Evolutionary conservation across 23 red algal genomes (phyloP).

Genomic region (Cyanidium caldarium): DNA sequence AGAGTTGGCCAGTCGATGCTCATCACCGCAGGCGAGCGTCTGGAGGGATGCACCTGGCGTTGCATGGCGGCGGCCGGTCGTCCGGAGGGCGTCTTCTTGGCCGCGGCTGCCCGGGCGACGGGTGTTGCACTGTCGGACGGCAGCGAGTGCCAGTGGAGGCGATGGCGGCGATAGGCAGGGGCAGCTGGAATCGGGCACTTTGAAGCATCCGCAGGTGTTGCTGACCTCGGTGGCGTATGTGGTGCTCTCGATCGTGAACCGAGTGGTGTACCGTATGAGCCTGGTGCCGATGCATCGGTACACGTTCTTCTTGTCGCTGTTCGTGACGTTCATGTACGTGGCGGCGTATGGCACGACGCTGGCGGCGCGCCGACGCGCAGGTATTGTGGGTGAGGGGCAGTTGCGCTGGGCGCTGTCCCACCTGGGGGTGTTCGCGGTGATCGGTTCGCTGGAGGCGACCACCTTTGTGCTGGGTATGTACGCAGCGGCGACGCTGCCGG

Average conservation of each 20-base stretch:
- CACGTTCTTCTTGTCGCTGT: conserved; percentile 9
- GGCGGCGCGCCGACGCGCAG: background rate
- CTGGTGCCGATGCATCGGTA: conserved; percentile 10
- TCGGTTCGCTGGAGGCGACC: conserved; percentile 14
- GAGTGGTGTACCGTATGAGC: conserved; percentile 7
- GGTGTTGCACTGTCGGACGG: too few relatives aligned
- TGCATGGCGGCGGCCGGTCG: too few relatives aligned
- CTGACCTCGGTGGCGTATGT: conserved; percentile 4
- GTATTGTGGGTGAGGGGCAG: background rate
- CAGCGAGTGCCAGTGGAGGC: too few relatives aligned
- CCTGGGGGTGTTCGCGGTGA: conserved; percentile 2
- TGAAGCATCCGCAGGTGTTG: background rate
- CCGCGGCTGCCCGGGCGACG: too few relatives aligned
- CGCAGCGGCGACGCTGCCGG: conserved; percentile 5
- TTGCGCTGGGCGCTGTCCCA: background rate
- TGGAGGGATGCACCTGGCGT: too few relatives aligned
- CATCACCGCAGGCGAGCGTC: too few relatives aligned
- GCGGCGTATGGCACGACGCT: background rate
- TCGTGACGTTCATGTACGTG: background rate
- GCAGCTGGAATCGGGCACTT: background rate
- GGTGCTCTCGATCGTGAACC: conserved; percentile 2
- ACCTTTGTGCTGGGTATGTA: conserved; percentile 16
- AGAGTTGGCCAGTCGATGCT: too few relatives aligned
- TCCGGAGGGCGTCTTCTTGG: too few relatives aligned
- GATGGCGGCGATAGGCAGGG: too few relatives aligned